Conservation (phyloP, 441 rosid genomes). For the Pelargonium citronellum region DNA sequence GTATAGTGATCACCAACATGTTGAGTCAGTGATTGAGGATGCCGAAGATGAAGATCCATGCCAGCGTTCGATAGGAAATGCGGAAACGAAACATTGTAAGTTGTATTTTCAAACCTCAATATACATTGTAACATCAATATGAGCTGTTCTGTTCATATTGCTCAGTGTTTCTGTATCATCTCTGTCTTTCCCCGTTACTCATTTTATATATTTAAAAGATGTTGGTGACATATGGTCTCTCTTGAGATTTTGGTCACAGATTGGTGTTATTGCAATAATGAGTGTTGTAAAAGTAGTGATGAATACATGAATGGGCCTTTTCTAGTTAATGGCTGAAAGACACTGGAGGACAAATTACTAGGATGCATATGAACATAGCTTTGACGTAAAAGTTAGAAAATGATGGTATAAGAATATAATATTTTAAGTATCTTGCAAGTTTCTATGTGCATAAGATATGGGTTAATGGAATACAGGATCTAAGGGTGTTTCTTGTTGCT, state of each 20-base stretch:
- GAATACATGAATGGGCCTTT: background rate
- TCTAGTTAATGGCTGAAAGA: background rate
- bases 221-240: background rate
- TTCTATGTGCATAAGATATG: background rate
- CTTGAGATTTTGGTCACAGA: background rate
- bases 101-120: background rate
- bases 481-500: slow-evolving; percentile 17
- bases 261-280: background rate
- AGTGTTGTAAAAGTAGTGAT: background rate
- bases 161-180: background rate
- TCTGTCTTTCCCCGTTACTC: too few species aligned
- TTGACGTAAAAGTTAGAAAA: background rate
- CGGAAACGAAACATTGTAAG: slow-evolving; percentile 45
- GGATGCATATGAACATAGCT: background rate
- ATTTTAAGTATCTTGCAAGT: background rate
- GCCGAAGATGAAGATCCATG: slow-evolving; percentile 33
- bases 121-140: background rate
- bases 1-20: slow-evolving; percentile 45
- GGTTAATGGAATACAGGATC: background rate
- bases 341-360: background rate
- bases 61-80: slow-evolving; percentile 30
- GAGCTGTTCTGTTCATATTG: background rate
- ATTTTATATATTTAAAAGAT: too few species aligned
- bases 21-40: slow-evolving; percentile 27
- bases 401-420: background rate